Conservation (phyloP, 225 moss, liverwort and hornwort genomes). For the Physcomitrellopsis africana region DNA sequence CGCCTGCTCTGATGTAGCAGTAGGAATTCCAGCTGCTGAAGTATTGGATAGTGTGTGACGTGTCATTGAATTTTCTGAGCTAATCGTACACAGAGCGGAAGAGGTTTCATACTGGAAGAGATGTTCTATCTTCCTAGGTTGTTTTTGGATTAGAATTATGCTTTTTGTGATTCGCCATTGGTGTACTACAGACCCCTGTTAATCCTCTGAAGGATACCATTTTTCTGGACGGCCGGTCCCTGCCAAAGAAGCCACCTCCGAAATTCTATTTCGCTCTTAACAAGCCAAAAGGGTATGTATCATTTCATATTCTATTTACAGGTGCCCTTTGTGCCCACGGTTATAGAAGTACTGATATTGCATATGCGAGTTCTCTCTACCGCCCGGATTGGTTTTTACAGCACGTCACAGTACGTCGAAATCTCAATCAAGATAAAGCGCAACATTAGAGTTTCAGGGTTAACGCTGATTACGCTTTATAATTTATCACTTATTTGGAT, state of each 20-base stretch:
- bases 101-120: constrained; percentile 1
- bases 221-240: constrained; percentile 81
- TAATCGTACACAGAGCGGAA: too few species aligned
- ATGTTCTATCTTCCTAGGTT: constrained; percentile 7
- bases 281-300: constrained; percentile 90
- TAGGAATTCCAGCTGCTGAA: background rate
- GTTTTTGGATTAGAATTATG: constrained; percentile 18
- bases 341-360: constrained; percentile 5
- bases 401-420: background rate
- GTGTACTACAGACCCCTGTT: constrained; percentile 74
- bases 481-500: constrained; percentile 12
- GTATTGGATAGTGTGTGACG: background rate
- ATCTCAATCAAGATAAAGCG: background rate
- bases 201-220: constrained; percentile 85
- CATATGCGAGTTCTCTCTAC: background rate
- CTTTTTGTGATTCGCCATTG: constrained; percentile 17
- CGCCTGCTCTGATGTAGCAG: background rate
- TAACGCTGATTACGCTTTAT: background rate
- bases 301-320: constrained; percentile 17
- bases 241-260: constrained; percentile 79
- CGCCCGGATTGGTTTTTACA: background rate
- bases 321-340: constrained; percentile 10
- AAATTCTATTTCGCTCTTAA: constrained; percentile 91
- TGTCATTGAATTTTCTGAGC: too few species aligned
- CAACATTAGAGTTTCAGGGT: background rate